Evolutionary conservation across 2,329 filamentous ascomycete species (phyloP).

Genomic region (Ascochyta koolunga): DNA sequence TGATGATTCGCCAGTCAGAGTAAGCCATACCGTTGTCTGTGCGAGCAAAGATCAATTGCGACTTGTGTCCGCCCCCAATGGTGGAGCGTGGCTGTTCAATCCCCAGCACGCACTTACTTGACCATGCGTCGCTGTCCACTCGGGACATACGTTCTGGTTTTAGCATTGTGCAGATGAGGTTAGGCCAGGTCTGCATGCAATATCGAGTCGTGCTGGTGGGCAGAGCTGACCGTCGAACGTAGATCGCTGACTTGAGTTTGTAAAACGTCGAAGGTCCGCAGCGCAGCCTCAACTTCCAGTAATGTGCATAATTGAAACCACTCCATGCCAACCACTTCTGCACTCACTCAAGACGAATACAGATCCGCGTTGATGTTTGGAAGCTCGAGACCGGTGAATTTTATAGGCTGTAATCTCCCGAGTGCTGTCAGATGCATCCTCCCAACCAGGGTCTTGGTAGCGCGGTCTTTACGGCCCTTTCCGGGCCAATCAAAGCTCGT

Average conservation of each 20-base stretch:
- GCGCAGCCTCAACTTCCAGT: not conserved
- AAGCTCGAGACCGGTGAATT: not conserved
- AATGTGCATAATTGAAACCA: not conserved
- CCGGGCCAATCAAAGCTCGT: not conserved
- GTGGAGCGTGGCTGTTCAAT: not conserved
- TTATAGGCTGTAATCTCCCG: conserved; percentile 11
- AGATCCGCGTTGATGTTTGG: not conserved
- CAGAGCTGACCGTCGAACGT: not conserved
- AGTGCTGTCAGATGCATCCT: conserved; percentile 6
- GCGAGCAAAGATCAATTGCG: not conserved
- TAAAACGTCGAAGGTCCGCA: not conserved
- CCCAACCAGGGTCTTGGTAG: not conserved
- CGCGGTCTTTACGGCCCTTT: not conserved
- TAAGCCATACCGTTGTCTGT: not conserved
- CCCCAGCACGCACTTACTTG: not conserved
- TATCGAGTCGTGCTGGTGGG: not conserved
- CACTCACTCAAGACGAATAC: not conserved
- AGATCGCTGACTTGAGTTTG: not conserved
- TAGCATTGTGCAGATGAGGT: not conserved
- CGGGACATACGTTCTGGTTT: not conserved
- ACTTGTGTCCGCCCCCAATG: not conserved
- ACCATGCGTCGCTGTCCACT: not conserved
- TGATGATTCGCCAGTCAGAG: not conserved
- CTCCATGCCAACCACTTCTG: not conserved
- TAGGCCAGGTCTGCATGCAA: not conserved